Evolutionary conservation across 2,329 filamentous ascomycete genomes (phyloP), one percentile per base, ranked within the genome.

Genomic region (Triangularia verruculosa): DNA sequence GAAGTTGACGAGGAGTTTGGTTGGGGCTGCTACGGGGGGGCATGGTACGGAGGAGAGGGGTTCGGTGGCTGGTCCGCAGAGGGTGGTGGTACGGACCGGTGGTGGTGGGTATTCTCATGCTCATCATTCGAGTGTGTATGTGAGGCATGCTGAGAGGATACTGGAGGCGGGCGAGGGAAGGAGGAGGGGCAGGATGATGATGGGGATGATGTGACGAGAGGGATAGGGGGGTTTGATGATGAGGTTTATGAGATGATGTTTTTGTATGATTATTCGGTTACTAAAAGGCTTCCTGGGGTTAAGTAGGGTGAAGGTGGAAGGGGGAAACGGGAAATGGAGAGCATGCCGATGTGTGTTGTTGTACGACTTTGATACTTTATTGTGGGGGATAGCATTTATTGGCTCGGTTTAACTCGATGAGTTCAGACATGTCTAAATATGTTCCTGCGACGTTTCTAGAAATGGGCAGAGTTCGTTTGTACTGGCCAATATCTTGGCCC

Each of bases 1-100:
- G 22, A 43, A 13, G 52, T 60, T 64, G 55, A 63, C 60, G 63
- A 34, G 47, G 54, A 62, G 55, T 15, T 39, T 61, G 27, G 55
- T 30, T 24, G 43, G 28, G 12, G 56, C 9, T 24, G 20, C 8
- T n/a, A n/a, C n/a, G n/a, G n/a, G n/a, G 17, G 39, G 39, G n/a
- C 30, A 20, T 51, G 43, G 4, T 47, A 13, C 39, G 4, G 39
- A 13, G 27, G 9, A 4, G 27, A 9, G 27, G 27, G 9, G 9
- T 4, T 4, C 5, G 27, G 27, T 5, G 27, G 27, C 9, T 28
- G 27, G 27, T 28, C 5, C 4, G 27, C 5, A 28, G 27, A 9
- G 34, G 34, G 7, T 47, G n/a, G 39, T 47, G 39, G 39, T 17
- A 5, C 27, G 27, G 27, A 9, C 4, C 9, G 9, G n/a, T 17